phyloP scores from a whole-genome alignment of 805 yeast species.

The Cyberlindnera samutprakarnensis region DNA sequence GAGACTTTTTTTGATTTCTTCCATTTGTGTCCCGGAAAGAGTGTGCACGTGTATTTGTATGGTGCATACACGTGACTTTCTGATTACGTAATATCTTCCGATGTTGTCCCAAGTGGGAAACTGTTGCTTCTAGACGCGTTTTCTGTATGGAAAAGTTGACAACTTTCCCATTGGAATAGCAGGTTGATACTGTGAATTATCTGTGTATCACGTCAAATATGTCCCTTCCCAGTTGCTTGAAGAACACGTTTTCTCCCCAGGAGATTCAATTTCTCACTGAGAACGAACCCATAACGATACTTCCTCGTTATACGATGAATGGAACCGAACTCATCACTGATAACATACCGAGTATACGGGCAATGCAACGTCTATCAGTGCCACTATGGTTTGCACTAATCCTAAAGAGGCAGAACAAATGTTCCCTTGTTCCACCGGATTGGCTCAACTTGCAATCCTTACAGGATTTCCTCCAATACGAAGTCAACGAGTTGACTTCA shows the following conservation, averaged over 20 bases:
- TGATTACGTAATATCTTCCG: too few relatives aligned
- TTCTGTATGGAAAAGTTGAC: too few relatives aligned
- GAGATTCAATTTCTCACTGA: slow-evolving; percentile 85
- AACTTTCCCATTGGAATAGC: too few relatives aligned
- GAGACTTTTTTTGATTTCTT: too few relatives aligned
- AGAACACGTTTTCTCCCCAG: slow-evolving; percentile 56
- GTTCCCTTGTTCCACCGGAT: slow-evolving; percentile 76
- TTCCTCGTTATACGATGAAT: slow-evolving; percentile 72
- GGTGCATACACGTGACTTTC: too few relatives aligned
- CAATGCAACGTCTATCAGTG: slow-evolving; percentile 60
- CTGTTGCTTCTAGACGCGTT: too few relatives aligned
- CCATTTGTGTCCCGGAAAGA: too few relatives aligned
- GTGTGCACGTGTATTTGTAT: too few relatives aligned
- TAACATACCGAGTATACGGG: slow-evolving; percentile 51
- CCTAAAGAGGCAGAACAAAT: slow-evolving; percentile 76
- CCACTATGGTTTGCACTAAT: slow-evolving; percentile 87
- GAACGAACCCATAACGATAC: slow-evolving; percentile 59
- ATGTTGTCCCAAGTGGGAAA: too few relatives aligned
- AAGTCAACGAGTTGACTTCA: slow-evolving; percentile 43
- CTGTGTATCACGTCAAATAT: too few relatives aligned
- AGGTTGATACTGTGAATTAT: too few relatives aligned
- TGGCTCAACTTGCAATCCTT: slow-evolving; percentile 65
- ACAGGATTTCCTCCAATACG: slow-evolving; percentile 56
- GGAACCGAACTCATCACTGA: slow-evolving; percentile 56
- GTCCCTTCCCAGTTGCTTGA: slow-evolving; percentile 55